Base-by-base conservation (phyloP, 73 alveolate genomes). In the Durusdinium trenchii region DNA sequence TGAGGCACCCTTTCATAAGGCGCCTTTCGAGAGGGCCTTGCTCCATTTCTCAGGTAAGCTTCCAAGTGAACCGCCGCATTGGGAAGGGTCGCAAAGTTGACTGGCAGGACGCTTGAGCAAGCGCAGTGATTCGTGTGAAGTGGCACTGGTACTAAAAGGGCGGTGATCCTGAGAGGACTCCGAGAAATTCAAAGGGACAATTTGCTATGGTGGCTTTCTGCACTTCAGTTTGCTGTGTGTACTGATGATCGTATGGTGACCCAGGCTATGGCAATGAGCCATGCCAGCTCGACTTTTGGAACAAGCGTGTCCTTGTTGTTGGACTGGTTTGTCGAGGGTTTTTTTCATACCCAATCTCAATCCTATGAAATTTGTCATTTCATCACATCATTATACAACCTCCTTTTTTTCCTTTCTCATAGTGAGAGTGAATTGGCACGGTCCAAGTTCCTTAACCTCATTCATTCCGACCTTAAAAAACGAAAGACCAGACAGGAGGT, bases 241-340 rank as follows among this genome's bases (percentile, higher is more conserved):
- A 38, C 64, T 54, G 64, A 9, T 9, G 64, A 9, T 54, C 9
- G 64, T 20, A 9, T n/a, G 28, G 64, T 54, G 64, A 54, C 40
- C 32, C 48, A 87, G 95, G 95, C 50, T 87, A 87, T 62, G 95
- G 95, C 51, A 87, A 87, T 36, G 95, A 87, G 50, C 95, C 95
- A 40, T 28, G 47, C 3, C 45, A 87, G 83, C 60, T 87, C 38
- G 95, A 87, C 95, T 87, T 87, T 62, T 87, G 95, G 95, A 87
- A 87, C 95, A 87, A 87, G 95, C 95, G 95, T 26, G 95, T 87
- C 67, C 95, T 87, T 46, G 95, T 87, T 45, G 82, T 87, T 47
- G 95, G 95, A 60, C 85, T 12, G 84, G 85, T n/a, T n/a, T n/a
- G n/a, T n/a, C n/a, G n/a, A n/a, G n/a, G n/a, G n/a, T n/a, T n/a